Base-by-base conservation (phyloP, 2,329 filamentous ascomycete species). In the Hypoxylon sp. region DNA sequence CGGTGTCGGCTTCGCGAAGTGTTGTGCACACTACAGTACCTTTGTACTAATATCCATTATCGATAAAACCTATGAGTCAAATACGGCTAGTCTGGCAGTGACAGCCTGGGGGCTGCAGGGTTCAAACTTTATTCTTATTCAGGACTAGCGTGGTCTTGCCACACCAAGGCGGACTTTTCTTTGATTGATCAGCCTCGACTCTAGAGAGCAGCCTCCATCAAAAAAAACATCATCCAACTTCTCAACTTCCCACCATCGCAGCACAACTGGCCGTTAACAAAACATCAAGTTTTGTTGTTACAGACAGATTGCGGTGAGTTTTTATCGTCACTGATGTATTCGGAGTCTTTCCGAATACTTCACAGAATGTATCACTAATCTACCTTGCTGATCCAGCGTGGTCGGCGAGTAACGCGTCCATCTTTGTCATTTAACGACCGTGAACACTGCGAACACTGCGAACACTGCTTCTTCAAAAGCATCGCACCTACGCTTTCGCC, bases 101-200 rank as follows among this genome's bases (percentile, higher is more conserved):
- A 9, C n/a, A 11, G 19, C 8, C 17, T 22, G n/a, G 39, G 13
- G 31, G 10, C 35, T 47, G n/a, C 19, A 56, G 10, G 29, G 3
- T 42, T 22, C 35, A 24, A 35, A 17, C 47, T 26, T 52, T 42
- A 50, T 44, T 24, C 33, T 37, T 13, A 35, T 19, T 9, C 8
- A 44, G 22, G 58, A 50, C 55, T 70, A 70, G 63, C 48, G 37
- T 22, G 10, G 5, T 47, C 54, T 63, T 37, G 63, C 63, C 63
- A 67, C 66, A 9, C 26, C 17, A 29, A 13, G 37, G 17, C n/a
- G 59, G 51, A 50, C 42, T 63, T 64, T 67, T 58, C 50, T 67
- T 37, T 65, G 64, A 46, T 65, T 63, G 68, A 60, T 70, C 68
- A 67, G 61, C 61, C 68, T 70, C 48, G 53, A 53, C 44, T 55